phyloP scores from a whole-genome alignment of 192 early-diverging fungal genomes.

The Tieghemiomyces parasiticus region DNA sequence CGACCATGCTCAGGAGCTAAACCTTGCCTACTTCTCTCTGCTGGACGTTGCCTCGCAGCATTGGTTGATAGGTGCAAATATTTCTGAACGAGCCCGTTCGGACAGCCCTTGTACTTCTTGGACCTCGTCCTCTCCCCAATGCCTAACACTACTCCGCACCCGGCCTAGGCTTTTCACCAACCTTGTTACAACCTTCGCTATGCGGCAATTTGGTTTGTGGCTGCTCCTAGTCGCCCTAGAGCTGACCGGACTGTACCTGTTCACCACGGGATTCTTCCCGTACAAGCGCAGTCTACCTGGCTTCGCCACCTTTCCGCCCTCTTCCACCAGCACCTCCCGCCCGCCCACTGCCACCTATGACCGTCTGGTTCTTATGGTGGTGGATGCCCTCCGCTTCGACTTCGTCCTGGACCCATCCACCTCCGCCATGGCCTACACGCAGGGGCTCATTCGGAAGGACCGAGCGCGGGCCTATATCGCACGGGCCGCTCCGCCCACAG shows the following conservation, averaged over 20 bases:
- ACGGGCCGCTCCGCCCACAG: slow-evolving; percentile 45
- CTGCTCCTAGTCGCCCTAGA: slow-evolving; percentile 35
- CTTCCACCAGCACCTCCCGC: slow-evolving; percentile 4
- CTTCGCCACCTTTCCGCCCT: slow-evolving; percentile 27
- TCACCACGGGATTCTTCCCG: slow-evolving; percentile 63
- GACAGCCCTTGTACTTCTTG: no score
- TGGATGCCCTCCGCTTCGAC: slow-evolving; percentile 64
- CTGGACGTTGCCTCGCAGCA: no score
- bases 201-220: no score
- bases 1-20: no score
- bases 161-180: no score
- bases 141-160: no score
- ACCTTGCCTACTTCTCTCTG: no score
- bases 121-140: no score
- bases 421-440: slow-evolving; percentile 46
- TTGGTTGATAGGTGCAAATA: no score
- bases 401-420: slow-evolving; percentile 45
- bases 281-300: slow-evolving; percentile 54
- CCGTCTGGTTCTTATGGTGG: slow-evolving; percentile 50
- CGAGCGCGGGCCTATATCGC: slow-evolving; percentile 28
- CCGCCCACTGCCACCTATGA: slow-evolving; percentile 18
- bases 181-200: no score
- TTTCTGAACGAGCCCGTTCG: no score
- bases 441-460: slow-evolving; percentile 30
- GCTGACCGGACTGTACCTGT: slow-evolving; percentile 42